phyloP scores from a whole-genome alignment of 1,284 basidiomycete species.

The Schizopora paradoxa region DNA sequence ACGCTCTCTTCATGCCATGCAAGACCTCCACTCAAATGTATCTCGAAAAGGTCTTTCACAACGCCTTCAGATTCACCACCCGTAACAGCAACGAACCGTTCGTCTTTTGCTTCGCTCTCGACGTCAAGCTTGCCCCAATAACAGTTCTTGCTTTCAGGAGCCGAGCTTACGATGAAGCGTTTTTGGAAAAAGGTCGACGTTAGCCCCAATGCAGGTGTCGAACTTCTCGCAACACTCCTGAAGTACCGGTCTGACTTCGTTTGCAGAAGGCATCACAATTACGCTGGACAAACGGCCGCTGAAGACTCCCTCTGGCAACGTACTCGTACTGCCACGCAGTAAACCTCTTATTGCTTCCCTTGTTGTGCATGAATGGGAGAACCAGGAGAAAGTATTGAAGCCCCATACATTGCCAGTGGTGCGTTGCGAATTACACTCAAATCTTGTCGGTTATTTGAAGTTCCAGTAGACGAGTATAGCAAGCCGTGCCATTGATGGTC shows the following conservation, averaged over 20 bases:
- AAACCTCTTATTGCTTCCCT: slow-evolving; percentile 76
- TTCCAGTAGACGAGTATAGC: slow-evolving; percentile 1
- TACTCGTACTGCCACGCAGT: slow-evolving; percentile 65
- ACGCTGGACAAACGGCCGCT: slow-evolving; percentile 83
- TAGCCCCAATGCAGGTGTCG: slow-evolving; percentile 34
- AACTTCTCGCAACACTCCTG: slow-evolving; percentile 1
- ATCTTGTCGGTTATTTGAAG: slow-evolving; percentile 10
- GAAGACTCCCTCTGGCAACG: slow-evolving; percentile 82
- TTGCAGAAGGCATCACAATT: slow-evolving; percentile 52
- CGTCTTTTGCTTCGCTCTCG: slow-evolving; percentile 14
- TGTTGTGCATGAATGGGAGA: slow-evolving; percentile 95
- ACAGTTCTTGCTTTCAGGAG: slow-evolving; percentile 45
- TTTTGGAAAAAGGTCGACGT: slow-evolving; percentile 90
- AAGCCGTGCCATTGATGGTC: slow-evolving; percentile 76
- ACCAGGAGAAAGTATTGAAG: slow-evolving; percentile 82
- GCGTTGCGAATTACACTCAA: slow-evolving; percentile 24
- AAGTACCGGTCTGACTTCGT: background rate
- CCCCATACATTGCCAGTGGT: slow-evolving; percentile 91
- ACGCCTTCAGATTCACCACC: slow-evolving; percentile 32
- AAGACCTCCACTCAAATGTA: too few relatives aligned
- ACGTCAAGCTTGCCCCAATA: slow-evolving; percentile 1
- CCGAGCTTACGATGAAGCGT: slow-evolving; percentile 77
- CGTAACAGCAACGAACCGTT: slow-evolving; percentile 55
- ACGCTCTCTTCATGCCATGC: too few relatives aligned
- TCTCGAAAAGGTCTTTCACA: slow-evolving; percentile 17